Evolutionary conservation across 768 basidiomycete species (phyloP), one percentile per base, ranked within the genome.

Genomic region (Serpula lacrymans): DNA sequence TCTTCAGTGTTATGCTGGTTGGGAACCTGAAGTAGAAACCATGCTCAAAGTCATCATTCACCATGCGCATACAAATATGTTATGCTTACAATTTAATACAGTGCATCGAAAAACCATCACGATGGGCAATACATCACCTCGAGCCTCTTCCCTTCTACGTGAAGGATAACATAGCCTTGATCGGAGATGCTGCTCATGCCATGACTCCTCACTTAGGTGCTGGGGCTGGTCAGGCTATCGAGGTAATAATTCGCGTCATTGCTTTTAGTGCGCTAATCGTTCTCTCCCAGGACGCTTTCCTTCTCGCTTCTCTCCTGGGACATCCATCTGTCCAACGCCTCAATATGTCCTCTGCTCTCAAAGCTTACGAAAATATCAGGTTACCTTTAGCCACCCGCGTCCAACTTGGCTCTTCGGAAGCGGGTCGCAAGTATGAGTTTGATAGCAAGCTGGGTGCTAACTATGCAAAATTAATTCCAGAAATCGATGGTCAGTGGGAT

Each of bases 141-240:
- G 57, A 55, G 5, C 60, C 63, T 5, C 51, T 78, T 11, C 61
- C 67, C 0, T 55, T 56, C 6, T 75, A 64, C 45, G 65, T 65
- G 1, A 50, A 52, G 14, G 66, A 62, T 10, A 54, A 58, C 3
- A 67, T 77, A 3, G 69, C 66, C 6, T 55, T 80, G 9, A 51
- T 72, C 3, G 78, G 76, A 17, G 77, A 79, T 44, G 67, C 77
- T 5, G 70, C 72, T 0, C 72, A 76, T 51, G 71, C 67, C 0
- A 72, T 72, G 64, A 57, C 65, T 3, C 72, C 72, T 0, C 64
- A 73, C 46, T 62, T 70, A 50, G 74, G 69, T 1, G 65, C 71
- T 0, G 74, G 75, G 3, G 76, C 72, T 3, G 70, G 72, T 3
- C 72, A 73, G 39, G 73, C 74, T 1, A 65, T 75, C n/a, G 76